Percentiles rank a stretch among this genome's conserved stretches.
Conservation (phyloP, 2,329 filamentous ascomycete genomes). For the Seiridium cupressi region DNA sequence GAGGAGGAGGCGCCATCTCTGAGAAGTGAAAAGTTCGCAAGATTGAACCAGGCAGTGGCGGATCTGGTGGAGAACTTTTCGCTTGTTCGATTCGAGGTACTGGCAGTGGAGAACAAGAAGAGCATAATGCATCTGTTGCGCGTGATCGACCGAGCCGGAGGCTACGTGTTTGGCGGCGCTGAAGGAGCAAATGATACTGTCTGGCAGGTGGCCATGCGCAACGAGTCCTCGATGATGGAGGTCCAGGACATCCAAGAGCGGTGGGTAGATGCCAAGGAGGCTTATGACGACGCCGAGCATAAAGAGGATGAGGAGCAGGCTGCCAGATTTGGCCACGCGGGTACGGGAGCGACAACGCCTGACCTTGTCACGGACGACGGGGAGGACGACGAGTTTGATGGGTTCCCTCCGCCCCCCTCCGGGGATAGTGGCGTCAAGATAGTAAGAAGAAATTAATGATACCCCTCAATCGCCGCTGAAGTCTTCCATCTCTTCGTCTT, state of each 20-base stretch:
- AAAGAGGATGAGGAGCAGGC: slow-evolving; percentile 75
- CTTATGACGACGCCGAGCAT: slow-evolving; percentile 77
- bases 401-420: slow-evolving; percentile 44
- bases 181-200: slow-evolving; percentile 93
- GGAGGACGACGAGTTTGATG: slow-evolving; percentile 44
- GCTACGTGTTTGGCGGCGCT: slow-evolving; percentile 87
- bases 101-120: slow-evolving; percentile 94
- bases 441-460: slow-evolving; percentile 61
- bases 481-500: slow-evolving; percentile 30
- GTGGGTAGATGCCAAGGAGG: slow-evolving; percentile 89
- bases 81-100: slow-evolving; percentile 85
- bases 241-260: slow-evolving; percentile 90
- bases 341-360: slow-evolving; percentile 29
- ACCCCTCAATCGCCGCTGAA: slow-evolving; percentile 25
- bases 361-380: slow-evolving; percentile 32
- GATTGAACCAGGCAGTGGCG: slow-evolving; percentile 83
- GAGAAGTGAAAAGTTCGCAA: slow-evolving; percentile 73
- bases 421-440: slow-evolving; percentile 69
- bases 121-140: slow-evolving; percentile 92
- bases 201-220: slow-evolving; percentile 95
- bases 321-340: slow-evolving; percentile 38
- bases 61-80: slow-evolving; percentile 86
- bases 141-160: slow-evolving; percentile 86
- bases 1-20: slow-evolving; percentile 73
- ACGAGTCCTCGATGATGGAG: slow-evolving; percentile 72